A percentile compares a stretch with the other conserved stretches of the same genome.
phyloP scores from a whole-genome alignment of 208 protist species.

The Phytomonas francai region DNA sequence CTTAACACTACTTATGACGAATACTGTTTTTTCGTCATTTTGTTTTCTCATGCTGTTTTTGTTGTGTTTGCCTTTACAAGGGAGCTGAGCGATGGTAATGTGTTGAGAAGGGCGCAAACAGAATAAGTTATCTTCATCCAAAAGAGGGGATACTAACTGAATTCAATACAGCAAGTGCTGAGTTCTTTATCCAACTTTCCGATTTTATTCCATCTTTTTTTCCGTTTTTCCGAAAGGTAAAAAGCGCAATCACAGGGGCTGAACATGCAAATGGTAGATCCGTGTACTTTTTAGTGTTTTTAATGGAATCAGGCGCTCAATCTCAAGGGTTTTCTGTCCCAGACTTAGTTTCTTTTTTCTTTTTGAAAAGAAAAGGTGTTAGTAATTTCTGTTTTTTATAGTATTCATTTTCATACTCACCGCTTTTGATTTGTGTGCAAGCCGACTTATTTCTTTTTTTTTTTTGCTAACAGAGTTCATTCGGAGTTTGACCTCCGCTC shows the following conservation, averaged over 20 bases:
- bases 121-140: too few relatives aligned
- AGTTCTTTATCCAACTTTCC: not conserved
- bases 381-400: constrained; percentile 13
- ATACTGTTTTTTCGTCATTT: constrained; percentile 5
- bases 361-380: constrained; percentile 11
- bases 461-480: too few relatives aligned
- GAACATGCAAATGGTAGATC: too few relatives aligned
- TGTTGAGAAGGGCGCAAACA: too few relatives aligned
- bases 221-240: not conserved
- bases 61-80: not conserved
- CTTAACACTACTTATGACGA: too few relatives aligned
- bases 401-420: constrained; percentile 8
- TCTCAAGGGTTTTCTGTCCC: not conserved
- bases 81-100: not conserved
- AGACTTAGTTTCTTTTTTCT: constrained; percentile 8
- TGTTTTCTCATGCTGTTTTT: constrained; percentile 12
- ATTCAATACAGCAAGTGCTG: too few relatives aligned
- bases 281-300: too few relatives aligned
- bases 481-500: too few relatives aligned
- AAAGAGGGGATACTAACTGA: too few relatives aligned
- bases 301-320: too few relatives aligned
- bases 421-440: not conserved
- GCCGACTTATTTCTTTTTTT: too few relatives aligned
- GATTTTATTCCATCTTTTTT: not conserved
- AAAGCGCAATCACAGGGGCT: too few relatives aligned